phyloP scores from a whole-genome alignment of 2,329 filamentous ascomycete species.

The Botryotinia narcissicola region DNA sequence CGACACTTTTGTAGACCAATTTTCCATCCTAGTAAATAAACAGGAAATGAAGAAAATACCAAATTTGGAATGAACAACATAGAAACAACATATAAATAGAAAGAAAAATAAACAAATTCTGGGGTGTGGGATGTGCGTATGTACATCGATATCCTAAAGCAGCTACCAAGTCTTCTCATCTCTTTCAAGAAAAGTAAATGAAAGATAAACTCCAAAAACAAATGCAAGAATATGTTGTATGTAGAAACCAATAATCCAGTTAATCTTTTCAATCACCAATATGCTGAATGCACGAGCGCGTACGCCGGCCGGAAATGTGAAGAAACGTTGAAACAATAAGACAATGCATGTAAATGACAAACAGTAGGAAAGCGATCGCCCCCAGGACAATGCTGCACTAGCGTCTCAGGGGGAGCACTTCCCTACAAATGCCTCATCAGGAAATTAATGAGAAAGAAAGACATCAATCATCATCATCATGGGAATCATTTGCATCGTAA shows the following conservation, averaged over 20 bases:
- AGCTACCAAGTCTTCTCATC: conserved; percentile 10
- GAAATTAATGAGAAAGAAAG: conserved; percentile 18
- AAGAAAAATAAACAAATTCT: neutral
- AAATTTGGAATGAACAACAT: neutral
- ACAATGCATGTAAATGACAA: conserved; percentile 18
- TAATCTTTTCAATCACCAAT: conserved; percentile 18
- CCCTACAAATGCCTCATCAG: conserved; percentile 25
- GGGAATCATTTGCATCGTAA: conserved; percentile 31
- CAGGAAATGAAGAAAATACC: neutral
- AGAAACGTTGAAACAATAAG: conserved; percentile 16
- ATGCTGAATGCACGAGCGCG: conserved; percentile 11
- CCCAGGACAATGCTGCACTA: conserved; percentile 39
- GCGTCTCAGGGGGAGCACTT: conserved; percentile 32
- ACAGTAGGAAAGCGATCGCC: conserved; percentile 16
- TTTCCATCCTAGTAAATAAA: conserved; percentile 9
- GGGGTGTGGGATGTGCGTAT: neutral
- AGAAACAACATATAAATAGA: neutral
- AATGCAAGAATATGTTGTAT: conserved; percentile 13
- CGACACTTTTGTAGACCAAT: neutral
- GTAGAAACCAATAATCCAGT: conserved; percentile 7
- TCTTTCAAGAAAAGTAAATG: neutral
- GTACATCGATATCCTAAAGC: conserved; percentile 12
- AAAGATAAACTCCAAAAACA: conserved; percentile 9
- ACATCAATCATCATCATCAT: conserved; percentile 22
- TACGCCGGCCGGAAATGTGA: conserved; percentile 15